Evolutionary conservation across 2,329 filamentous ascomycete genomes (phyloP).

Genomic region (Aspergillus sp.): DNA sequence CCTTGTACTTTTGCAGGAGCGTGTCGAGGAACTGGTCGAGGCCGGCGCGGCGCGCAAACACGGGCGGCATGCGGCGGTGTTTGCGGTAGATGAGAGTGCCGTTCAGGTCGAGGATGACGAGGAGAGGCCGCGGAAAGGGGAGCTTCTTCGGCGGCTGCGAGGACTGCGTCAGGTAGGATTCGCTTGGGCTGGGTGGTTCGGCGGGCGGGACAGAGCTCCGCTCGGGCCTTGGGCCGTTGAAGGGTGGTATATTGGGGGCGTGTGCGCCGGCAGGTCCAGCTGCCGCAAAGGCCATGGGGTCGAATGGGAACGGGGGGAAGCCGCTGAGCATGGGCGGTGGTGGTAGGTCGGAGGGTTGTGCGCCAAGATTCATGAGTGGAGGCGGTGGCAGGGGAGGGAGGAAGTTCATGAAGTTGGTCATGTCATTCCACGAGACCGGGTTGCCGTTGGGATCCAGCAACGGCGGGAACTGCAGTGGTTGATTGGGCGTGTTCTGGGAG

Average conservation of each 20-base stretch:
- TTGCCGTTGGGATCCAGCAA: background rate
- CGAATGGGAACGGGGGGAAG: slow-evolving; percentile 6
- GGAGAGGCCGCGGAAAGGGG: slow-evolving; percentile 58
- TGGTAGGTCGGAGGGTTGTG: background rate
- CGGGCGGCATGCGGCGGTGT: slow-evolving; percentile 47
- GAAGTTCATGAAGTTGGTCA: slow-evolving; percentile 5
- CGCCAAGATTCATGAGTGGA: slow-evolving; percentile 13
- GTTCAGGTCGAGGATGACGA: slow-evolving; percentile 90
- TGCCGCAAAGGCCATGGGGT: slow-evolving; percentile 6
- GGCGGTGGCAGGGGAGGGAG: slow-evolving; percentile 12
- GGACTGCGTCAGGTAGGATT: slow-evolving; percentile 61
- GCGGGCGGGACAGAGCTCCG: slow-evolving; percentile 11
- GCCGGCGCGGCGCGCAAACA: slow-evolving; percentile 66
- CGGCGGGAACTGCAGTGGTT: slow-evolving; percentile 5
- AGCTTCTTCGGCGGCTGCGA: slow-evolving; percentile 43
- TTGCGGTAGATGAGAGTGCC: slow-evolving; percentile 81
- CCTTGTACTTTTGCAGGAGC: slow-evolving; percentile 70
- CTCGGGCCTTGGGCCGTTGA: background rate
- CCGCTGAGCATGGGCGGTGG: slow-evolving; percentile 10
- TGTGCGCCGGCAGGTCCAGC: slow-evolving; percentile 1
- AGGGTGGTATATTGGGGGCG: background rate
- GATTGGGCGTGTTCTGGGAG: slow-evolving; percentile 3
- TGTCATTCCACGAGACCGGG: slow-evolving; percentile 11
- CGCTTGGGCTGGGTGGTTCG: slow-evolving; percentile 55
- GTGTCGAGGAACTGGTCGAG: slow-evolving; percentile 69